phyloP scores from a whole-genome alignment of 2,329 filamentous ascomycete genomes.

The Pseudogymnoascus sp. region DNA sequence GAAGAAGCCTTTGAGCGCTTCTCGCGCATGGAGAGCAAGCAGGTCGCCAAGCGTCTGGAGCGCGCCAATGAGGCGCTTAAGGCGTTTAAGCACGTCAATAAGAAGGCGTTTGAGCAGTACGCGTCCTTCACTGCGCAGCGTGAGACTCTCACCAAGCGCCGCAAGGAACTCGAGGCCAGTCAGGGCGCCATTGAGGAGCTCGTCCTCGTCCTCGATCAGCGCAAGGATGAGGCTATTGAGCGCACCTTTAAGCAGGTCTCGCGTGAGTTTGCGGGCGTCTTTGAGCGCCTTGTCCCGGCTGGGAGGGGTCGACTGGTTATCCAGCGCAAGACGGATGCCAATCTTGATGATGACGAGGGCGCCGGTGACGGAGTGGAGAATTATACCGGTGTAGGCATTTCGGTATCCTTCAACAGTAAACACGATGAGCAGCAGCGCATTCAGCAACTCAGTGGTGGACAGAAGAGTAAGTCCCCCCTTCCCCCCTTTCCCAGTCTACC shows the following conservation, averaged over 20 bases:
- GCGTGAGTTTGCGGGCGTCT: constrained; percentile 84
- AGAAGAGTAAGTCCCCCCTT: constrained; percentile 69
- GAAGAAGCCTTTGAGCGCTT: constrained; percentile 93
- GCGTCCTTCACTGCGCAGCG: constrained; percentile 93
- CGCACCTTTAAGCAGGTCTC: constrained; percentile 98
- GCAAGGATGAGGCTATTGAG: constrained; percentile 96
- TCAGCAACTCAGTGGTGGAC: constrained; percentile 91
- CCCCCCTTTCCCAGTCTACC: background rate
- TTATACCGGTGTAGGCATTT: constrained; percentile 93
- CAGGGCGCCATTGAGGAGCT: constrained; percentile 86
- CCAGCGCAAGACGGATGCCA: constrained; percentile 76
- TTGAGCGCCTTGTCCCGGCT: constrained; percentile 89
- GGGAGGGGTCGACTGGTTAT: constrained; percentile 89
- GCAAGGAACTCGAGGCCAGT: constrained; percentile 78
- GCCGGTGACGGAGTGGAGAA: constrained; percentile 76
- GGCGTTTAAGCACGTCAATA: constrained; percentile 97
- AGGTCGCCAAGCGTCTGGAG: constrained; percentile 67
- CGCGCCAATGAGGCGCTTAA: constrained; percentile 90
- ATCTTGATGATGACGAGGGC: constrained; percentile 55
- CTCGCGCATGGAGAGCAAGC: constrained; percentile 70
- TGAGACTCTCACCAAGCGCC: constrained; percentile 74
- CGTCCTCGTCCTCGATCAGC: constrained; percentile 83
- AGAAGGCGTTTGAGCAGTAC: constrained; percentile 98
- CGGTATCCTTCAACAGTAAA: constrained; percentile 97
- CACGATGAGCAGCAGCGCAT: constrained; percentile 97